Evolutionary conservation across 2,329 filamentous ascomycete species (phyloP).

Genomic region (Cadophora sp.): DNA sequence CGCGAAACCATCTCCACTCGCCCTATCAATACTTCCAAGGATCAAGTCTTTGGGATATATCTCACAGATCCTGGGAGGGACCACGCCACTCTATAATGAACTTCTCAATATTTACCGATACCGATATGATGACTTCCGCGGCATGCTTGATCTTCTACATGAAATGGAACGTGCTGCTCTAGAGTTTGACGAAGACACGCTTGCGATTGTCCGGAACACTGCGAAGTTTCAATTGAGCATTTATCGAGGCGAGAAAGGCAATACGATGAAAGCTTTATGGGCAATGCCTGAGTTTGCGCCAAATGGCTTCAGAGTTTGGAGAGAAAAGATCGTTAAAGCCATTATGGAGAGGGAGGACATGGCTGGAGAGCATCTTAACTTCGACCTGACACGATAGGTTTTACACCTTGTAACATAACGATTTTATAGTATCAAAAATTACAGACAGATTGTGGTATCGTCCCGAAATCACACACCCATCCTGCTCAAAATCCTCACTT

Average conservation of each 20-base stretch:
- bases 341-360: constrained; percentile 24
- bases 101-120: constrained; percentile 68
- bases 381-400: neutral
- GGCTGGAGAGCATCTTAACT: constrained; percentile 1
- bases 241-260: constrained; percentile 30
- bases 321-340: constrained; percentile 31
- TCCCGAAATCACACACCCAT: neutral
- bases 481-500: neutral
- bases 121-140: constrained; percentile 59
- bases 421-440: constrained; percentile 19
- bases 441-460: neutral
- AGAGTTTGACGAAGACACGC: constrained; percentile 42
- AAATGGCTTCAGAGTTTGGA: constrained; percentile 36
- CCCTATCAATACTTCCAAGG: constrained; percentile 67
- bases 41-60: constrained; percentile 72
- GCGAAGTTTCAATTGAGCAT: constrained; percentile 30
- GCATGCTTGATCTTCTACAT: constrained; percentile 35
- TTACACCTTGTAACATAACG: constrained; percentile 4
- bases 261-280: constrained; percentile 37
- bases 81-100: constrained; percentile 72
- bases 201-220: constrained; percentile 37
- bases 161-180: constrained; percentile 44
- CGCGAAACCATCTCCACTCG: constrained; percentile 60
- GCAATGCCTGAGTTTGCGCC: constrained; percentile 40
- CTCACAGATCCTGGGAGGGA: constrained; percentile 75